Base-by-base conservation (phyloP, 2,329 filamentous ascomycete species). In the Pseudogymnoascus sp. region DNA sequence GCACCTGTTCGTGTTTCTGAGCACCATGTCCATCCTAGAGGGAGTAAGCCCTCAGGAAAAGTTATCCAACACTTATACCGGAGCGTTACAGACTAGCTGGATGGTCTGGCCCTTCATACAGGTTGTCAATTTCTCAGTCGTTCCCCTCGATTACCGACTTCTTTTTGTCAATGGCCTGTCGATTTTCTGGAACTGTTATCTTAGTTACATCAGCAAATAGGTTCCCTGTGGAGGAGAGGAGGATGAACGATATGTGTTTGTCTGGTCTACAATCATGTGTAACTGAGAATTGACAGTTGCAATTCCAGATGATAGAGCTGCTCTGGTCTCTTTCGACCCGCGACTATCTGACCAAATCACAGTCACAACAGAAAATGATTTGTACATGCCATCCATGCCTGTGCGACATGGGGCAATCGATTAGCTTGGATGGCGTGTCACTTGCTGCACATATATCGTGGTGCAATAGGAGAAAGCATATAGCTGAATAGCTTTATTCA, bases 91-190 rank as follows among this genome's bases (percentile, higher is more conserved):
- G 73, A 87, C 85, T 72, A 91, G 90, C 72, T 85, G 87, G 78
- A 83, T 87, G 76, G 75, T 91, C 13, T 90, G 88, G 88, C 88
- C 88, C 1, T 70, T 72, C 63, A 85, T 90, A 63, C 88, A 90
- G 75, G 78, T 82, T 26, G 78, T 83, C 61, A 91, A 91, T 76
- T 90, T 91, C 76, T 84, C 85, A 68, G 79, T 88, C 64, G 85
- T 90, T 65, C 88, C 88, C 13, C 73, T 89, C 65, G 82, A 90
- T 70, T 82, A 88, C 70, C 77, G 87, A 62, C 84, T 91, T n/a
- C 71, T 90, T 68, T 79, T 90, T 11, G 88, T 90, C 40, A 91
- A 91, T 72, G 75, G 89, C 44, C 78, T 90, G 35, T 85, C 82
- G 65, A 76, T 90, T 68, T 87, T 86, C 29, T 77, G 75, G 75